phyloP scores from a whole-genome alignment of 2,329 filamentous ascomycete species.

The Fusarium domesticum region DNA sequence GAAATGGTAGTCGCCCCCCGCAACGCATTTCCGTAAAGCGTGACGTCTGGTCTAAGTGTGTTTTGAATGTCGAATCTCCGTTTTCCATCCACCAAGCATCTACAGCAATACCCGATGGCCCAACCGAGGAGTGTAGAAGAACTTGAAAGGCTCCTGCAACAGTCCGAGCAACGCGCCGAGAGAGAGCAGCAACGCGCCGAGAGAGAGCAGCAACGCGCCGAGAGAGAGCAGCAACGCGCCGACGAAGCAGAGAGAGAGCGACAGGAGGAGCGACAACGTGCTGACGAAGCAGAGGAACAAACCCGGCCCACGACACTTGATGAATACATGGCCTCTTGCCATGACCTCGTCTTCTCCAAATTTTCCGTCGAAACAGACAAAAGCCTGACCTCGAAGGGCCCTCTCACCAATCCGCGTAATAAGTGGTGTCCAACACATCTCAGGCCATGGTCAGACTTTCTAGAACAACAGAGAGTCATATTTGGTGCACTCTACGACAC shows the following conservation, averaged over 20 bases:
- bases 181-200: conserved; percentile 3
- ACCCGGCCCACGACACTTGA: conserved; percentile 27
- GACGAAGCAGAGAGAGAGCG: conserved; percentile 6
- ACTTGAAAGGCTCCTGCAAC: conserved; percentile 1
- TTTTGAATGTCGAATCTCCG: no score
- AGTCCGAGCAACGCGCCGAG: neutral
- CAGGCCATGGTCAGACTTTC: conserved; percentile 30
- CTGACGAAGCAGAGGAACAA: conserved; percentile 21
- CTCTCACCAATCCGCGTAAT: conserved; percentile 30
- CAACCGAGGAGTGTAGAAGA: conserved; percentile 5
- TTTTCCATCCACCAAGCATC: no score
- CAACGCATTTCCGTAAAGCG: no score
- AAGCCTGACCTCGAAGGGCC: conserved; percentile 26
- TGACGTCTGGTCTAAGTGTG: no score
- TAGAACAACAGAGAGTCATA: conserved; percentile 21
- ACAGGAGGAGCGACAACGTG: conserved; percentile 6
- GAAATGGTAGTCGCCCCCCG: no score
- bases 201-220: conserved; percentile 1
- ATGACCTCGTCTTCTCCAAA: conserved; percentile 25
- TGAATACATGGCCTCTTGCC: conserved; percentile 33
- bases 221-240: conserved; percentile 5
- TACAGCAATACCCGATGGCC: no score
- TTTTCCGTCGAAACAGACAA: conserved; percentile 26
- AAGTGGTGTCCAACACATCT: conserved; percentile 32
- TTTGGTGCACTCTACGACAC: conserved; percentile 23